These are phyloP conservation scores for Mycena polygramma DNA, from an alignment of 768 basidiomycete species.

Conservation along the genomic window DNA sequence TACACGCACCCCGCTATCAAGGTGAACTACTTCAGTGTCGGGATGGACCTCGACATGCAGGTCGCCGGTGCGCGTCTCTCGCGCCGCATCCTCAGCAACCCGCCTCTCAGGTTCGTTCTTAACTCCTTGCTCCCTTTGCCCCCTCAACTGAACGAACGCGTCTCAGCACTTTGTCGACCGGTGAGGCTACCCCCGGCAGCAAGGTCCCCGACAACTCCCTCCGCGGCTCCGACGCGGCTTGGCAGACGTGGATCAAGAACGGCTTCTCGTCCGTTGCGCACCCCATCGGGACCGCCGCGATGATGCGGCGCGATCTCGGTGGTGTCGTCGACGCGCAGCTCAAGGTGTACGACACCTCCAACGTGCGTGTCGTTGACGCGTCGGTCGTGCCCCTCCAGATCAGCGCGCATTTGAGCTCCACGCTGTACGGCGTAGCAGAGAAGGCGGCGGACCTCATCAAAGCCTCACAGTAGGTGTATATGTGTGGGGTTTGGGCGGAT, in stretches of 20 bases:
- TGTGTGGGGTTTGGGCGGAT: neutral
- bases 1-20: conserved; percentile 61
- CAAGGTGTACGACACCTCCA: conserved; percentile 60
- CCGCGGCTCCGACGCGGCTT: conserved; percentile 59
- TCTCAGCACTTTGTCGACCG: conserved; percentile 52
- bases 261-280: conserved; percentile 62
- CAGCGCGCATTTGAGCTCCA: conserved; percentile 60
- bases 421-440: conserved; percentile 68
- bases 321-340: conserved; percentile 63
- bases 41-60: conserved; percentile 64
- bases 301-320: conserved; percentile 54
- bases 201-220: conserved; percentile 57
- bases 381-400: conserved; percentile 63
- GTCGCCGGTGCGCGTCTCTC: conserved; percentile 61
- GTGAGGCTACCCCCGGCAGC: conserved; percentile 59
- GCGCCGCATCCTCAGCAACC: conserved; percentile 54
- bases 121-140: neutral
- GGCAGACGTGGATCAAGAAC: conserved; percentile 60
- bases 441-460: conserved; percentile 67
- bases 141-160: conserved; percentile 7
- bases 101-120: conserved; percentile 56
- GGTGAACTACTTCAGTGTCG: conserved; percentile 65
- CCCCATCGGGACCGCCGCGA: conserved; percentile 62
- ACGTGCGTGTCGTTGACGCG: conserved; percentile 67
- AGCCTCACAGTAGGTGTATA: conserved; percentile 44